Percentiles rank a stretch among this genome's conserved stretches.
phyloP scores from a whole-genome alignment of 2,329 filamentous ascomycete species.

The Helminthosporium solani region DNA sequence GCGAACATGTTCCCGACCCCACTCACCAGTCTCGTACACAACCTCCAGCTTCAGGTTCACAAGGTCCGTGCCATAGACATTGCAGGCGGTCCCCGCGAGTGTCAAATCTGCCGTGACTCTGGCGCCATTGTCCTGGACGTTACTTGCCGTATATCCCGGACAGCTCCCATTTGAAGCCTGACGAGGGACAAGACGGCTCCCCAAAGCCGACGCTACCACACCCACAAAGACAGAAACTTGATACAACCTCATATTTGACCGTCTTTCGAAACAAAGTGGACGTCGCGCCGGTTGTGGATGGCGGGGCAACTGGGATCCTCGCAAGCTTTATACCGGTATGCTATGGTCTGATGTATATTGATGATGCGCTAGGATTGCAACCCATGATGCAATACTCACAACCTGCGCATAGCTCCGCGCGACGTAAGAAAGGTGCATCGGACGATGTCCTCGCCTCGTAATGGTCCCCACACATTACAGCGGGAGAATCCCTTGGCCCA shows the following conservation, averaged over 20 bases:
- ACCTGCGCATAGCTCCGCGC: too few relatives aligned
- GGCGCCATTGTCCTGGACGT: slow-evolving; percentile 53
- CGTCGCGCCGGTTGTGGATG: neutral
- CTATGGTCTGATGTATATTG: neutral
- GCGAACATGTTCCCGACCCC: slow-evolving; percentile 52
- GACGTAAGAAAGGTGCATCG: neutral
- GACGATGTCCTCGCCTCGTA: neutral
- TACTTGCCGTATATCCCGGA: slow-evolving; percentile 66
- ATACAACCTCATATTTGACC: slow-evolving; percentile 23
- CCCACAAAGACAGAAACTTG: slow-evolving; percentile 24
- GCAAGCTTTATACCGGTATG: neutral
- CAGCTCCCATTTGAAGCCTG: slow-evolving; percentile 46
- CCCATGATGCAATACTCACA: neutral
- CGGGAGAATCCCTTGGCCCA: neutral
- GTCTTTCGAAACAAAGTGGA: slow-evolving; percentile 1
- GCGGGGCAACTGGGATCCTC: neutral
- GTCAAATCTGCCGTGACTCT: slow-evolving; percentile 67
- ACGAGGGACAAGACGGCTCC: slow-evolving; percentile 16
- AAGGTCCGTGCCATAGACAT: slow-evolving; percentile 60
- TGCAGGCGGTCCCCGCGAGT: slow-evolving; percentile 66
- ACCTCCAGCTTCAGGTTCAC: slow-evolving; percentile 57
- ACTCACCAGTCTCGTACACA: slow-evolving; percentile 59
- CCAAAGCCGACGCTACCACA: slow-evolving; percentile 21
- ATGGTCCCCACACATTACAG: neutral
- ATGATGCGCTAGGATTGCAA: too few relatives aligned